Evolutionary conservation across 2,329 filamentous ascomycete genomes (phyloP).

Genomic region (Chalaropsis thielavioides): DNA sequence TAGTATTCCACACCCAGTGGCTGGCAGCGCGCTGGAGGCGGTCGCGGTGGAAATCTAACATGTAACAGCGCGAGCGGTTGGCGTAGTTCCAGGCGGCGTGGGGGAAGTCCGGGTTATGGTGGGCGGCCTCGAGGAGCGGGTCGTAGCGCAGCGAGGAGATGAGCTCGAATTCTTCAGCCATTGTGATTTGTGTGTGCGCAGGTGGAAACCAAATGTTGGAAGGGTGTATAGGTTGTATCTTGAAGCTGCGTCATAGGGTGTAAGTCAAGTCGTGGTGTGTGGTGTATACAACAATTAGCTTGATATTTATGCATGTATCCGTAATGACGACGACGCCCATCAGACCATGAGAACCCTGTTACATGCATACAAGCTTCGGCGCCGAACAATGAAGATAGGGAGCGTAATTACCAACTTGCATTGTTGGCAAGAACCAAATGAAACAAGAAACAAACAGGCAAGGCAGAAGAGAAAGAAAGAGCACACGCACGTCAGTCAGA

Average conservation of each 20-base stretch:
- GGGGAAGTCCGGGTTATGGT: constrained; percentile 26
- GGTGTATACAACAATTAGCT: neutral
- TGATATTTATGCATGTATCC: neutral
- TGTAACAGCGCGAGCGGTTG: constrained; percentile 52
- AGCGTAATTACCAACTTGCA: neutral
- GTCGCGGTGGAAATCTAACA: constrained; percentile 64
- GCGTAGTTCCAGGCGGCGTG: constrained; percentile 39
- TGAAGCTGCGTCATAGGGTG: neutral
- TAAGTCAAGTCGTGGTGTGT: neutral
- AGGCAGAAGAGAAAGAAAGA: neutral
- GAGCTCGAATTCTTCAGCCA: constrained; percentile 40
- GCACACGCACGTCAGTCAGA: neutral
- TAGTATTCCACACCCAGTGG: constrained; percentile 41
- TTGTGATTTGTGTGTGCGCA: constrained; percentile 16
- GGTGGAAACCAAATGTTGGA: neutral
- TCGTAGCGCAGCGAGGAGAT: constrained; percentile 65
- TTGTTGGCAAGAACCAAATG: neutral
- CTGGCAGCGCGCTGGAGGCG: constrained; percentile 53
- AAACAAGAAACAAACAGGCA: neutral
- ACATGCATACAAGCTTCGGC: neutral
- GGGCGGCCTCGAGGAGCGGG: constrained; percentile 35
- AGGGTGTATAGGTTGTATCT: neutral
- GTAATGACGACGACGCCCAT: neutral
- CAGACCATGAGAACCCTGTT: neutral
- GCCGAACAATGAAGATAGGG: neutral